These are phyloP conservation scores for Carex sylvatica DNA, from an alignment of 202 grass and related monocot species.

Conservation along the genomic window DNA sequence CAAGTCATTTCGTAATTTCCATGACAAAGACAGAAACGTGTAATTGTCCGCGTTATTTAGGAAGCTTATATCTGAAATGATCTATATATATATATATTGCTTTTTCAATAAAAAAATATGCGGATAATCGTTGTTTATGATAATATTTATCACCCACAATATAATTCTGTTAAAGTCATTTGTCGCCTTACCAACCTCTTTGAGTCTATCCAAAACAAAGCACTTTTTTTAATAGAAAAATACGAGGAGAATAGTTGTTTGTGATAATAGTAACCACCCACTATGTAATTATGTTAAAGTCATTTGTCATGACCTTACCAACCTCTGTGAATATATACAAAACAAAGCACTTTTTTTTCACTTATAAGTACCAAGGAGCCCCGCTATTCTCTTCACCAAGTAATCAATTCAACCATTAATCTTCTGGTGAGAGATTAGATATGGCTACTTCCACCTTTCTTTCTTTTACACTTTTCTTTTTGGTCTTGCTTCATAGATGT, in stretches of 20 bases:
- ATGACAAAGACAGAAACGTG: neutral
- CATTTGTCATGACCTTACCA: neutral
- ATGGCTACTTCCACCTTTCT: too few relatives aligned
- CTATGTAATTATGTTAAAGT: neutral
- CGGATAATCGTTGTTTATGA: neutral
- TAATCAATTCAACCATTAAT: too few relatives aligned
- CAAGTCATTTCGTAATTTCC: neutral
- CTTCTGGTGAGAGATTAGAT: too few relatives aligned
- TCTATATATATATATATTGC: neutral
- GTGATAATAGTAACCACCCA: neutral
- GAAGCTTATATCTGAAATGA: neutral
- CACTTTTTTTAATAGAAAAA: neutral
- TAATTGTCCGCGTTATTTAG: neutral
- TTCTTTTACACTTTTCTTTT: too few relatives aligned
- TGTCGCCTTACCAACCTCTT: conserved; percentile 1
- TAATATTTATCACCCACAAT: neutral
- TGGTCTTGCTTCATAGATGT: neutral
- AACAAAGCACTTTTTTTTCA: too few relatives aligned
- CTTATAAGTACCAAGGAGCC: too few relatives aligned
- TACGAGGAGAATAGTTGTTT: neutral
- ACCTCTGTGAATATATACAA: neutral
- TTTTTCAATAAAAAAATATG: neutral
- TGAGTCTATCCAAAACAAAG: too few relatives aligned
- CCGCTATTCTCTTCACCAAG: too few relatives aligned
- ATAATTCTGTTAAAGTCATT: neutral